Evolutionary conservation across 257 asterid species (phyloP), one percentile per base, ranked within the genome.

Genomic region (Petunia axillaris): DNA sequence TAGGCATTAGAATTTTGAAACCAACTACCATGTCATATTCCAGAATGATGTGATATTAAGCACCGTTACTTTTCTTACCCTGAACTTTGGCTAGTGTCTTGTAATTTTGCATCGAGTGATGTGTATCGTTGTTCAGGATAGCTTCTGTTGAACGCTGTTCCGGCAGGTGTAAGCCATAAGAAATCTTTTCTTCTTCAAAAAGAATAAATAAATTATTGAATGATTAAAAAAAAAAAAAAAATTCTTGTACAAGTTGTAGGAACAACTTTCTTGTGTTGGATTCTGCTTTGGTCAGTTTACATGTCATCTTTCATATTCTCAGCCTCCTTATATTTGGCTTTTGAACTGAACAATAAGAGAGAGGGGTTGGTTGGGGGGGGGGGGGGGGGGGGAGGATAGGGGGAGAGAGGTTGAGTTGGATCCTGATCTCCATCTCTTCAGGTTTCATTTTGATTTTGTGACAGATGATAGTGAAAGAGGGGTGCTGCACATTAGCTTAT

Each of bases 201-300:
- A 70, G 8, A 46, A 5, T 4, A 2, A 25, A 25, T 15, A 8
- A 70, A 46, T 25, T 8, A 46, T 25, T 8, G 40, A 70, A 44
- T 70, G 58, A 70, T 35, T 25, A 70, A 41, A 57, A 44, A 44
- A 43, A 8, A 4, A n/a, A 25, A n/a, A 40, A n/a, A 68, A 16
- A 7, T 41, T 41, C 3, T 15, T 41, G 9, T 8, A 2, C 46
- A 16, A 44, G 57, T 68, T 37, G 16, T 68, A 16, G 40, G 59
- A 25, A 25, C 25, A 5, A 15, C 0, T 46, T 48, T 46, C 10
- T 52, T 14, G 10, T 70, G 25, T 2, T 46, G 59, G 41, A 46
- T 70, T 70, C 35, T 70, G 46, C 9, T 70, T 70, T 46, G 77
- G 59, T 25, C 25, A 9, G 25, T 70, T 68, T 46, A 70, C 77